Conservation (phyloP, 495 filamentous ascomycete genomes). For the Amorphotheca resinae region DNA sequence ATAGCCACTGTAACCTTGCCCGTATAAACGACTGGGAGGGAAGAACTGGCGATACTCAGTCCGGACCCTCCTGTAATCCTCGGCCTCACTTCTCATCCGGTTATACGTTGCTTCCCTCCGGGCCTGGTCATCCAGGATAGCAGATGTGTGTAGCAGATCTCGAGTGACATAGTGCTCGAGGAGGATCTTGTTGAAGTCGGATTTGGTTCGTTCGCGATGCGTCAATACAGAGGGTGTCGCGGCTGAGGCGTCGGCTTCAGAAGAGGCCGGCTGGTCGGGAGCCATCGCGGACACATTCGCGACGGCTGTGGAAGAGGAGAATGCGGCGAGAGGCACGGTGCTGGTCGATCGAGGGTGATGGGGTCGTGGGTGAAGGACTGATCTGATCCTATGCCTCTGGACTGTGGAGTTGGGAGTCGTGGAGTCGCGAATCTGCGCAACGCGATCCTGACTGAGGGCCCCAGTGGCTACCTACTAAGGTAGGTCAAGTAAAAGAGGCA, state of each 20-base stretch:
- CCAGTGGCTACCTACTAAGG: no score
- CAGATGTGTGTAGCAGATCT: slow-evolving; percentile 57
- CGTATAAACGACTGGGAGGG: slow-evolving; percentile 38
- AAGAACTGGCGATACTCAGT: slow-evolving; percentile 34
- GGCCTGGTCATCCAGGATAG: slow-evolving; percentile 35
- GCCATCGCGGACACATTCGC: slow-evolving; percentile 21
- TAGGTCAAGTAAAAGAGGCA: no score
- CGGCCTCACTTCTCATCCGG: slow-evolving; percentile 29
- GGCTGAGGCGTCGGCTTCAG: slow-evolving; percentile 4
- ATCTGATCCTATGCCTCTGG: no score
- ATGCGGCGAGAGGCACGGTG: no score
- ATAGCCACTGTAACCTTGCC: slow-evolving; percentile 78
- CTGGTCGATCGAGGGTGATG: no score
- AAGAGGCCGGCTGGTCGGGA: slow-evolving; percentile 16
- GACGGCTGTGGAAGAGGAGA: no score
- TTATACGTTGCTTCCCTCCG: slow-evolving; percentile 21
- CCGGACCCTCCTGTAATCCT: slow-evolving; percentile 39
- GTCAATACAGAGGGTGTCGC: slow-evolving; percentile 7
- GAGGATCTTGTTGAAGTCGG: slow-evolving; percentile 38
- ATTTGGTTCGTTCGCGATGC: slow-evolving; percentile 20
- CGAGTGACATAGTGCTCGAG: slow-evolving; percentile 68
- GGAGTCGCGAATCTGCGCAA: no score
- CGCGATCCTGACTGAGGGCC: no score
- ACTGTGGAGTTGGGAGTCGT: no score
- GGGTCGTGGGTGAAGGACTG: no score